Conservation (phyloP, 2,329 filamentous ascomycete genomes). For the Myrmaecium sp. region DNA sequence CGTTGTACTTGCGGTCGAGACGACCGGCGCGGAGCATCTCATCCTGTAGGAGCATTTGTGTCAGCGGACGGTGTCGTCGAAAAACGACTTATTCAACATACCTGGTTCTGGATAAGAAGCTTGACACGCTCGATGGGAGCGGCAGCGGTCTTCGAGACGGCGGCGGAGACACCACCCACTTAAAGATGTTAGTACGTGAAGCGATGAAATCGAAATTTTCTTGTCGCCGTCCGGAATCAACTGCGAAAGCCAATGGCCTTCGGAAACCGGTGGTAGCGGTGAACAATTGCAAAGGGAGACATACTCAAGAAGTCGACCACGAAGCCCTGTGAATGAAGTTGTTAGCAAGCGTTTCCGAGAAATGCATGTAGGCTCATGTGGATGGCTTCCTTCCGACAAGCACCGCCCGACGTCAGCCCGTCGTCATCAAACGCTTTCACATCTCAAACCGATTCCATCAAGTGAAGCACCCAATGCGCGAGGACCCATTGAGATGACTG, state of each 20-base stretch:
- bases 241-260: constrained; percentile 11
- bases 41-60: constrained; percentile 45
- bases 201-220: not conserved
- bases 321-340: constrained; percentile 50
- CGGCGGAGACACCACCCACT: constrained; percentile 99
- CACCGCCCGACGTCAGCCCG: constrained; percentile 1
- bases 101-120: constrained; percentile 99
- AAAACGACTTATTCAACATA: constrained; percentile 47
- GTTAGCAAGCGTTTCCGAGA: constrained; percentile 7
- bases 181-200: no score
- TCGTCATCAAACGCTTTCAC: not conserved
- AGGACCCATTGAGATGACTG: constrained; percentile 13
- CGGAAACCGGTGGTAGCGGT: constrained; percentile 8
- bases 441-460: constrained; percentile 1
- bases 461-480: constrained; percentile 1
- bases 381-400: constrained; percentile 1
- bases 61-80: not conserved
- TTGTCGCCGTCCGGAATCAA: constrained; percentile 1
- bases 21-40: constrained; percentile 98
- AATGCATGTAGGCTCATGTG: constrained; percentile 1
- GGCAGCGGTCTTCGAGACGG: constrained; percentile 99
- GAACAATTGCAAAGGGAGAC: constrained; percentile 27
- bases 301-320: constrained; percentile 97
- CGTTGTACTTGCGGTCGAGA: constrained; percentile 93
- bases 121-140: constrained; percentile 99